Evolutionary conservation across 148 eudicot genomes (phyloP).

Genomic region (Cornus kousa): DNA sequence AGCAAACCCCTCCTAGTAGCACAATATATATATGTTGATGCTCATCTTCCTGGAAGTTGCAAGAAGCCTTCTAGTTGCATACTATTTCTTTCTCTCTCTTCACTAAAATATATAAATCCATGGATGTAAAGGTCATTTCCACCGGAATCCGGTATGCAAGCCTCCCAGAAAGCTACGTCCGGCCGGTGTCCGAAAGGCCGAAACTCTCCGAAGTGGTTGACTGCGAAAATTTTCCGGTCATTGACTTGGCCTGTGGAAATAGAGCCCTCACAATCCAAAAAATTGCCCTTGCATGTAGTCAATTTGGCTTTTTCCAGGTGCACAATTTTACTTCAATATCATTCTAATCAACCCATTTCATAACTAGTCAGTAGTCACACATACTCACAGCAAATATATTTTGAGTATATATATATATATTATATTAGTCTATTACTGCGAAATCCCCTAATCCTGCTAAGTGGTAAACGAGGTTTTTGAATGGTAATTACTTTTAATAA

Average conservation of each 20-base stretch:
- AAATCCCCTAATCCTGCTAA: no score
- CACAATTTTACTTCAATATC: not conserved
- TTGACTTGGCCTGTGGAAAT: conserved; percentile 48
- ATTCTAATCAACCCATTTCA: not conserved
- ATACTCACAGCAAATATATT: not conserved
- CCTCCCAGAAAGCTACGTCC: conserved; percentile 56
- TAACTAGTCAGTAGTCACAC: not conserved
- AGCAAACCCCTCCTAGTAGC: no score
- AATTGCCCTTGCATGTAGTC: conserved; percentile 50
- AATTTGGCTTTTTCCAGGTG: conserved; percentile 75
- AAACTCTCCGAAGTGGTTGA: conserved; percentile 47
- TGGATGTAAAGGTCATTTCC: conserved; percentile 62
- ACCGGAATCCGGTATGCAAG: conserved; percentile 39
- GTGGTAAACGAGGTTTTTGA: no score
- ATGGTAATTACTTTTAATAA: no score
- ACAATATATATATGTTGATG: no score
- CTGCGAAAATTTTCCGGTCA: conserved; percentile 53
- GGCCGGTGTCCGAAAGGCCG: conserved; percentile 68
- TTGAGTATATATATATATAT: not conserved
- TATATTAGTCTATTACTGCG: no score
- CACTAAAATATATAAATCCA: not conserved
- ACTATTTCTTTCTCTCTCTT: not conserved
- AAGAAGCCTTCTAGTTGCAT: not conserved
- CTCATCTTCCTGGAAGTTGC: not conserved
- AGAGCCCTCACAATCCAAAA: conserved; percentile 27